Evolutionary conservation across 345 rosid genomes (phyloP).

Genomic region (Gossypioides kirkii): DNA sequence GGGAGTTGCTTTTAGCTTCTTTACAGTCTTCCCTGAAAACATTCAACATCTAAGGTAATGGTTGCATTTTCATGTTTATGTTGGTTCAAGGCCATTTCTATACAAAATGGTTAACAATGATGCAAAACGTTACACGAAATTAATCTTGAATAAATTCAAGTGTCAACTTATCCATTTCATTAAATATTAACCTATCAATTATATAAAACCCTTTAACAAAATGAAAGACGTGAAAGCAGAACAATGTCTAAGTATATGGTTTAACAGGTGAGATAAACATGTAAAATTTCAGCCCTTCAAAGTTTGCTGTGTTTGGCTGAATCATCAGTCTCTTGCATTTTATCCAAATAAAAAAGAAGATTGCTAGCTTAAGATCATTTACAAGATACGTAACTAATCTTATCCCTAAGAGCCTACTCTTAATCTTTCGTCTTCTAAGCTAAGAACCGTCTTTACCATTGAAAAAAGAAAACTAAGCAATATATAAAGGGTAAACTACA

Average conservation of each 20-base stretch:
- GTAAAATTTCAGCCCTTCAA: background rate
- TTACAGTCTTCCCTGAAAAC: background rate
- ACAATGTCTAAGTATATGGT: too few relatives aligned
- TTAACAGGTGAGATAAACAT: too few relatives aligned
- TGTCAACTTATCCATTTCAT: too few relatives aligned
- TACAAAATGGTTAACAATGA: background rate
- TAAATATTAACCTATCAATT: too few relatives aligned
- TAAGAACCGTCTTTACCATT: too few relatives aligned
- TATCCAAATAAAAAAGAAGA: background rate
- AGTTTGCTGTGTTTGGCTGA: background rate
- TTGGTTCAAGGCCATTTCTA: background rate
- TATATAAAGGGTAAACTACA: too few relatives aligned
- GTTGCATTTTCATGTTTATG: background rate
- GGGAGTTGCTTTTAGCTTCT: background rate
- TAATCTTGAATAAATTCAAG: too few relatives aligned
- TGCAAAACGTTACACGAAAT: background rate
- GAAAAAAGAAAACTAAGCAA: too few relatives aligned
- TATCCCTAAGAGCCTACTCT: background rate
- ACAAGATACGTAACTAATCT: background rate
- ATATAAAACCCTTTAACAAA: too few relatives aligned
- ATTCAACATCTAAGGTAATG: background rate
- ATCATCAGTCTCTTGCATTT: background rate
- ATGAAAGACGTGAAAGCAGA: too few relatives aligned
- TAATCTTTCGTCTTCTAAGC: background rate
- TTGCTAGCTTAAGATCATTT: background rate